These are phyloP conservation scores for Lactarius hengduanensis DNA, from an alignment of 768 basidiomycete genomes.

Conservation along the genomic window DNA sequence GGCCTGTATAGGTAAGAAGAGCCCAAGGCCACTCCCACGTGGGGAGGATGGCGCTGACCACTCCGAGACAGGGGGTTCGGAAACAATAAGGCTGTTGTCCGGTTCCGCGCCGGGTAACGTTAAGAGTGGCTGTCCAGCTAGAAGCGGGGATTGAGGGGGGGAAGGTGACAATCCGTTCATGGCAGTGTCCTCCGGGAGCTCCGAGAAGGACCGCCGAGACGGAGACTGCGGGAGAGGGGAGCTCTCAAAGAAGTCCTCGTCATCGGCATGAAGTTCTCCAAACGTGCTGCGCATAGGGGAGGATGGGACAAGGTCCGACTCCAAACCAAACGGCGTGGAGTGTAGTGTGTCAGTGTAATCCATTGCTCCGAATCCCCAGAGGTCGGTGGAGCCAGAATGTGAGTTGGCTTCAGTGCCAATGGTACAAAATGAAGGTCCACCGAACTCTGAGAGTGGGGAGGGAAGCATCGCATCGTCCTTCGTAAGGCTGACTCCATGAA, in stretches of 20 bases:
- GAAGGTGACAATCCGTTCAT: conserved; percentile 1
- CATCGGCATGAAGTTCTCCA: conserved; percentile 1
- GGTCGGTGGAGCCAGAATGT: neutral
- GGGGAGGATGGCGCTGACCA: conserved; percentile 20
- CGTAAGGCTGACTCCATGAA: neutral
- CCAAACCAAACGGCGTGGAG: neutral
- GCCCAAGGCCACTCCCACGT: conserved; percentile 21
- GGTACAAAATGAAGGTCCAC: neutral
- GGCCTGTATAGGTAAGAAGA: conserved; percentile 28
- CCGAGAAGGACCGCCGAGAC: conserved; percentile 24
- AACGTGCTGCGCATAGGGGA: conserved; percentile 7
- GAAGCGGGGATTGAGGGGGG: conserved; percentile 11
- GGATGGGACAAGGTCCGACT: neutral
- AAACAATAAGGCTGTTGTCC: conserved; percentile 37
- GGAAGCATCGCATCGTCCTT: neutral
- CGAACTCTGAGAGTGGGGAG: neutral
- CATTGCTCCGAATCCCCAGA: neutral
- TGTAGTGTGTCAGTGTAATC: neutral
- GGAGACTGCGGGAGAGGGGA: conserved; percentile 20
- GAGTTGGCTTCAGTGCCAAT: neutral
- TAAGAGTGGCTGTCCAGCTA: conserved; percentile 31
- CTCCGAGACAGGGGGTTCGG: conserved; percentile 20
- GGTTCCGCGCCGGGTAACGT: conserved; percentile 46
- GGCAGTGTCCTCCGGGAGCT: conserved; percentile 24
- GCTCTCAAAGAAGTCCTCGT: conserved; percentile 8